Evolutionary conservation across 148 eudicot genomes (phyloP).

Genomic region (Silene conica): DNA sequence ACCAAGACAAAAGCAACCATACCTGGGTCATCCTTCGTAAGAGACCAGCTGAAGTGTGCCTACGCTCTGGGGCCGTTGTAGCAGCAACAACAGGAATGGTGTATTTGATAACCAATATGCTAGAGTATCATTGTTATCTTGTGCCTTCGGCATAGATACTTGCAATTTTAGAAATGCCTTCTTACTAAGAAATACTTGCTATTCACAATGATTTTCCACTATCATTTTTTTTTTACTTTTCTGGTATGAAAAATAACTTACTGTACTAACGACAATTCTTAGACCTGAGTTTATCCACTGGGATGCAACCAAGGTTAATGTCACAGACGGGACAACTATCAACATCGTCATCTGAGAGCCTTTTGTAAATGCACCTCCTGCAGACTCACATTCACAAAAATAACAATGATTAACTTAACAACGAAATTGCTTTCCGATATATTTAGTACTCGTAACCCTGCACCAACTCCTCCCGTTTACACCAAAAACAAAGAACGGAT

Average conservation of each 20-base stretch:
- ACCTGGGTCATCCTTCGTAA: conserved; percentile 88
- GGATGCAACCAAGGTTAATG: conserved; percentile 63
- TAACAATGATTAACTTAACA: conserved; percentile 5
- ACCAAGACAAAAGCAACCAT: conserved; percentile 4
- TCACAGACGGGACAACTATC: conserved; percentile 85
- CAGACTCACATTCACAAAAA: conserved; percentile 52
- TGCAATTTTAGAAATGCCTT: no score
- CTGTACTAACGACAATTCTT: neutral
- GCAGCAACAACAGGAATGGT: conserved; percentile 62
- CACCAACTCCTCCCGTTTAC: neutral
- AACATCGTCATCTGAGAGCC: conserved; percentile 68
- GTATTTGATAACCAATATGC: conserved; percentile 85
- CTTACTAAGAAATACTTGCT: no score
- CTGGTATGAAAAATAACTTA: no score
- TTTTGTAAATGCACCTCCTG: conserved; percentile 78
- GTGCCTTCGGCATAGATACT: conserved; percentile 41
- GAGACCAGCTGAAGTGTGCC: conserved; percentile 60
- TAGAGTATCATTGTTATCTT: conserved; percentile 92
- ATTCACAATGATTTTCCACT: no score
- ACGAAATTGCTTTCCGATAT: no score
- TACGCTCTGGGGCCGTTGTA: conserved; percentile 70
- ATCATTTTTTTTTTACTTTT: no score
- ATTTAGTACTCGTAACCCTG: no score
- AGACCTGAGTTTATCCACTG: conserved; percentile 85
- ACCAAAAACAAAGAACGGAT: no score